Conservation (phyloP, 306 rosid species). For the Fragaria iinumae region DNA sequence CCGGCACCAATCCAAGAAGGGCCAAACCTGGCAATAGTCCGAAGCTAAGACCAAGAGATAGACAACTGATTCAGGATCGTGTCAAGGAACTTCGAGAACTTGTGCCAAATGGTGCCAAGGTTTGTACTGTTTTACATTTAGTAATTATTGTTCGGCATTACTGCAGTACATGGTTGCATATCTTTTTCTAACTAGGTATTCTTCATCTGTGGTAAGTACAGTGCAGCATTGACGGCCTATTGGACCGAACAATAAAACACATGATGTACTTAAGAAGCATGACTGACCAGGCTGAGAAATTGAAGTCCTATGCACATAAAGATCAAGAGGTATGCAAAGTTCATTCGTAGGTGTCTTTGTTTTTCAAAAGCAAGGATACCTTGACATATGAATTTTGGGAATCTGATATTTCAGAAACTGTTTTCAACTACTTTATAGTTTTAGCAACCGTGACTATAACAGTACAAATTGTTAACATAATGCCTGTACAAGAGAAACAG, state of each 20-base stretch:
- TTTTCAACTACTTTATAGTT: not conserved
- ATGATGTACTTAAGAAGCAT: slow-evolving; percentile 62
- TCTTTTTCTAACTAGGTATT: slow-evolving; percentile 11
- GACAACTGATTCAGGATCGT: slow-evolving; percentile 90
- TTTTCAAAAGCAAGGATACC: not conserved
- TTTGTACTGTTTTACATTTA: slow-evolving; percentile 18
- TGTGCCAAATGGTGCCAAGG: slow-evolving; percentile 81
- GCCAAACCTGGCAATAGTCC: slow-evolving; percentile 33
- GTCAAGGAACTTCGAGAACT: slow-evolving; percentile 88
- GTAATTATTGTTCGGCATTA: not conserved
- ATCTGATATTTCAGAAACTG: not conserved
- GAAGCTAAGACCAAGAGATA: slow-evolving; percentile 79
- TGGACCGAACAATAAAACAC: slow-evolving; percentile 77
- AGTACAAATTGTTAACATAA: not conserved
- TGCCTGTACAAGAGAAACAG: not conserved
- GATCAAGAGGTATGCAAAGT: slow-evolving; percentile 45
- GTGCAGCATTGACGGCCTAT: slow-evolving; percentile 92
- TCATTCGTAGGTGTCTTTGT: not conserved
- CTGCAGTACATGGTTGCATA: not conserved
- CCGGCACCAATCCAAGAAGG: slow-evolving; percentile 39
- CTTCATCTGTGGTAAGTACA: slow-evolving; percentile 30
- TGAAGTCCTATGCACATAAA: slow-evolving; percentile 37
- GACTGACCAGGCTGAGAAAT: slow-evolving; percentile 66
- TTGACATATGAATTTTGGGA: not conserved
- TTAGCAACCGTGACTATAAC: not conserved